Percentiles rank a stretch among this genome's conserved stretches.
These are phyloP conservation scores for Colletotrichum salicis DNA, from an alignment of 2,329 filamentous ascomycete species.

Conservation along the genomic window DNA sequence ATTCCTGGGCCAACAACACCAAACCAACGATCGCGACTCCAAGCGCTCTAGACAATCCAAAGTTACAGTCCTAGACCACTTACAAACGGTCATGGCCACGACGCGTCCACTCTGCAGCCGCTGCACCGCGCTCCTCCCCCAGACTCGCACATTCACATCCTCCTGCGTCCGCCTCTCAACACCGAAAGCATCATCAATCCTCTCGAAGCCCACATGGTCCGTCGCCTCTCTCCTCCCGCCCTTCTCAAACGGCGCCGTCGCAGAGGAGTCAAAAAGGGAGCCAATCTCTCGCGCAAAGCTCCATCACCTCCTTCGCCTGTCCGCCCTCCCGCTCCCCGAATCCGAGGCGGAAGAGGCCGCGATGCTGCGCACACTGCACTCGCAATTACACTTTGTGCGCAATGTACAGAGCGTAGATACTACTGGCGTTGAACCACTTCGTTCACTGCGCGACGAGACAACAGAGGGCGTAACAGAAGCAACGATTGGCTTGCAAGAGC, in stretches of 20 bases:
- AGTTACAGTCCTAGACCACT: background rate
- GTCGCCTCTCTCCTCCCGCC: conserved; percentile 76
- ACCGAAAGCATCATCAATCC: conserved; percentile 49
- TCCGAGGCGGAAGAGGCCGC: conserved; percentile 69
- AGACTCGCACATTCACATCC: conserved; percentile 31
- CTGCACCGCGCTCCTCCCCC: conserved; percentile 14
- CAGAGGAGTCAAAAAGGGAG: conserved; percentile 45
- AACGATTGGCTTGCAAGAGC: conserved; percentile 67
- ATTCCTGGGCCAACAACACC: background rate
- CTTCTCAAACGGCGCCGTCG: conserved; percentile 35
- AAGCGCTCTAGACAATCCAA: background rate
- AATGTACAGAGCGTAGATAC: conserved; percentile 86
- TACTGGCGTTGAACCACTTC: conserved; percentile 75
- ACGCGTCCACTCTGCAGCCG: conserved; percentile 25
- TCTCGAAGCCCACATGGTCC: conserved; percentile 84
- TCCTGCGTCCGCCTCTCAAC: conserved; percentile 3
- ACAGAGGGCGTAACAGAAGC: conserved; percentile 61
- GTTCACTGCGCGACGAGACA: conserved; percentile 85
- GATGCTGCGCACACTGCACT: conserved; percentile 80
- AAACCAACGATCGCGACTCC: background rate
- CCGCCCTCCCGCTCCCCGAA: conserved; percentile 81
- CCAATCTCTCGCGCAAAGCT: conserved; percentile 75
- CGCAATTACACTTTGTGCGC: conserved; percentile 91
- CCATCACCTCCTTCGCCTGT: conserved; percentile 86
- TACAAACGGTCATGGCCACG: background rate